Conservation (phyloP, 208 protist species). For the Crithidia fasciculata region DNA sequence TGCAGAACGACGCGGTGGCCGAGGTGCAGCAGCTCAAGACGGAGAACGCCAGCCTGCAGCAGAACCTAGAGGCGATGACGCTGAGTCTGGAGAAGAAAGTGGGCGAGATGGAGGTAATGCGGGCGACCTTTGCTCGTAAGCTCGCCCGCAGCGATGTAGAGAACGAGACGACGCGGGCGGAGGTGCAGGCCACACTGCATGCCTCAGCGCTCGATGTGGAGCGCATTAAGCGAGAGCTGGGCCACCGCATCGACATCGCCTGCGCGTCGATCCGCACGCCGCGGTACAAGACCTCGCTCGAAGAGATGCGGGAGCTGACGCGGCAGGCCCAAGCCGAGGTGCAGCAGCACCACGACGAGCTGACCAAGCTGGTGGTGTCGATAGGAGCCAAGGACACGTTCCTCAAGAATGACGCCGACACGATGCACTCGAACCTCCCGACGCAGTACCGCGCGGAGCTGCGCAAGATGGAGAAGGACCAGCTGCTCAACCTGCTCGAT, state of each 20-base stretch:
- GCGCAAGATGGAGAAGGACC: conserved; percentile 73
- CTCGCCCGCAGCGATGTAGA: conserved; percentile 66
- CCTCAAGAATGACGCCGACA: conserved; percentile 58
- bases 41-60: conserved; percentile 56
- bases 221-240: conserved; percentile 78
- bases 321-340: conserved; percentile 65
- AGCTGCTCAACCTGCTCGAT: conserved; percentile 81
- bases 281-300: conserved; percentile 78
- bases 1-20: conserved; percentile 53
- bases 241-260: conserved; percentile 71
- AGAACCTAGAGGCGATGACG: conserved; percentile 58
- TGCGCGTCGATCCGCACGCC: conserved; percentile 67
- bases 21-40: conserved; percentile 50
- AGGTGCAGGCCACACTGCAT: conserved; percentile 64
- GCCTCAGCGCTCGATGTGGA: conserved; percentile 62
- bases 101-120: conserved; percentile 64
- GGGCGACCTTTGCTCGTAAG: conserved; percentile 54
- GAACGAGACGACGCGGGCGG: conserved; percentile 59
- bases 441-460: conserved; percentile 66
- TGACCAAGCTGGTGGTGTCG: conserved; percentile 75
- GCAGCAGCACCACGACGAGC: conserved; percentile 73
- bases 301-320: conserved; percentile 66
- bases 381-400: conserved; percentile 85
- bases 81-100: conserved; percentile 63
- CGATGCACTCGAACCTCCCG: conserved; percentile 86